Percentiles rank a stretch among this genome's conserved stretches.
These are phyloP conservation scores for Cutaneotrichosporon daszewskae DNA, from an alignment of 1,284 basidiomycete genomes.

Conservation along the genomic window DNA sequence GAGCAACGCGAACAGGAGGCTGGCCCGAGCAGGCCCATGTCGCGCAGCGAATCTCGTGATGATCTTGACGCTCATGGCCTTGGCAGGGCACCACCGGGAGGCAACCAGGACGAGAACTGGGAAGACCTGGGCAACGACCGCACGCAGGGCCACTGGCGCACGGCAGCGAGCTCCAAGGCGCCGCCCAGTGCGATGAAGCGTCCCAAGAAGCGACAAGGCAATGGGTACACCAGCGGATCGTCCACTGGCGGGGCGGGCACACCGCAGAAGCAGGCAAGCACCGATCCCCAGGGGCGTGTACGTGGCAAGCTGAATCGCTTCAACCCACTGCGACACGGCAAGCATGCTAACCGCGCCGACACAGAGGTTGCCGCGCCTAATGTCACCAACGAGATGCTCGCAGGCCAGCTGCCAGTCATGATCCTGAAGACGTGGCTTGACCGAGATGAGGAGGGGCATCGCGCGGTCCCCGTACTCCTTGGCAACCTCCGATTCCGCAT, in stretches of 20 bases:
- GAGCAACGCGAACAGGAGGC: no score
- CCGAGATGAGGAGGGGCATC: conserved; percentile 76
- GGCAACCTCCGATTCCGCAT: conserved; percentile 46
- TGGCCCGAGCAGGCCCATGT: no score
- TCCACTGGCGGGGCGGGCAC: no score
- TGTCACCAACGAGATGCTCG: conserved; percentile 77
- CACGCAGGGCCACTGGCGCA: background rate
- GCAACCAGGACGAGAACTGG: background rate
- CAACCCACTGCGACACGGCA: conserved; percentile 1
- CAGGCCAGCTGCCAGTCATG: conserved; percentile 71
- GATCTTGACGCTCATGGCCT: background rate
- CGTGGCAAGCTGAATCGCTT: conserved; percentile 1
- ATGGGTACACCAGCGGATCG: no score
- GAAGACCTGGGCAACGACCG: background rate
- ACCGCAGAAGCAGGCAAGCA: no score
- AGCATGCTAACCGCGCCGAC: background rate
- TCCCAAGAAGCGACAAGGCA: background rate
- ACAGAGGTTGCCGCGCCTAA: conserved; percentile 52
- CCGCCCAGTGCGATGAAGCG: background rate
- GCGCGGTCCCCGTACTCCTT: conserved; percentile 79
- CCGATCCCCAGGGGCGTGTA: background rate
- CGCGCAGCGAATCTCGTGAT: no score
- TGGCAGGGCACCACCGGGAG: background rate
- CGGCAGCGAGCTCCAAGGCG: background rate
- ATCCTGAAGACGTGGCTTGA: conserved; percentile 88